Base-by-base conservation (phyloP, 1,284 basidiomycete species). In the Apiotrichum akiyoshidainum region DNA sequence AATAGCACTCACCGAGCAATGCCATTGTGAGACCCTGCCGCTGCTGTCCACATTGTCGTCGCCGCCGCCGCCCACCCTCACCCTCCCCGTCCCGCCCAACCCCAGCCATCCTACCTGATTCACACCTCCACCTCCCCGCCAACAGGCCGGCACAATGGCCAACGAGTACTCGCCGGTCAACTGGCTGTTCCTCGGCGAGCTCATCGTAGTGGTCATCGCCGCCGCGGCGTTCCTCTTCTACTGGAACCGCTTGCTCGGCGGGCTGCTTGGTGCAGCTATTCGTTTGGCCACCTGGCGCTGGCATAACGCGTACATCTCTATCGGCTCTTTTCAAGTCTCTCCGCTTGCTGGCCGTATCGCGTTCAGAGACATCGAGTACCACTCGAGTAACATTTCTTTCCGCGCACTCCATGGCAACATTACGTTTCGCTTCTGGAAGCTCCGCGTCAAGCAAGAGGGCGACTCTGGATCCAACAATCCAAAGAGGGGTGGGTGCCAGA, bases 371-470 rank as follows among this genome's bases (percentile, higher is more conserved):
- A 76, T 94, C 26, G 81, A 84, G 34, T 96, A 95, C 72, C 86
- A 94, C 74, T 92, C 90, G 1, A 89, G 89, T 69, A 95, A 93
- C 75, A 87, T 94, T 74, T 90, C 88, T 11, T 81, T 93, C 48
- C 85, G 85, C 60, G 83, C 91, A 51, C 84, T 91, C 53, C 90
- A 90, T 74, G 88, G 86, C 2, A 86, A 91, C 70, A 75, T 96
- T 52, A 87, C 87, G 64, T 96, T 92, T 90, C 82, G 90, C 61
- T 96, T 93, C 75, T 97, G 93, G 93, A 83, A 91, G 55, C 85
- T 90, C 65, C 59, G 82, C 72, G 69, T 89, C 82, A 80, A 83
- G 57, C 81, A 83, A 46, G 80, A 83, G 26, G 82, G 81, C 44
- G 71, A 72, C 57, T 51, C 67, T 11, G 52, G 59, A 17, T 65